These are phyloP conservation scores for Pichia paraexigua DNA, from an alignment of 805 yeast species.

Conservation along the genomic window DNA sequence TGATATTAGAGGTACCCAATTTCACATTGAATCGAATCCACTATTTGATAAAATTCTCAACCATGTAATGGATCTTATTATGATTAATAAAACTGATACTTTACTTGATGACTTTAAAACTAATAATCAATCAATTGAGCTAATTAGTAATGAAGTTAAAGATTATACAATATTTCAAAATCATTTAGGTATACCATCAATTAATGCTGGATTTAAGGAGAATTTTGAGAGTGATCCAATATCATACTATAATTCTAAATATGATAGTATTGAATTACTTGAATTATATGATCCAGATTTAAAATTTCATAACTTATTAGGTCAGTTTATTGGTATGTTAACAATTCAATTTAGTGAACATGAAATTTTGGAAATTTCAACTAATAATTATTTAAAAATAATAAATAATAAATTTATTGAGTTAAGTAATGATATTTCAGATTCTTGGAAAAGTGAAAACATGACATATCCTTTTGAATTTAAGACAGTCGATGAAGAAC, in stretches of 20 bases:
- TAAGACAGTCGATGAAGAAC: constrained; percentile 30
- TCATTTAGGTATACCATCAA: constrained; percentile 60
- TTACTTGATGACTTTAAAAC: constrained; percentile 43
- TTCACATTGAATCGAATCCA: constrained; percentile 49
- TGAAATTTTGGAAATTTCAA: constrained; percentile 45
- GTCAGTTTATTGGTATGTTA: constrained; percentile 53
- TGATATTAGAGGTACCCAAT: constrained; percentile 44
- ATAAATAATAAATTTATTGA: constrained; percentile 32
- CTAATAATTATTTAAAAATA: constrained; percentile 38
- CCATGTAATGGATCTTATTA: constrained; percentile 40
- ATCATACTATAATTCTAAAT: constrained; percentile 51
- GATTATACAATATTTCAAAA: constrained; percentile 56
- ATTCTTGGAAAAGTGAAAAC: constrained; percentile 23
- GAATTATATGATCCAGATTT: constrained; percentile 38
- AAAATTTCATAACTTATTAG: constrained; percentile 44
- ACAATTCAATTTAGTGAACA: constrained; percentile 47
- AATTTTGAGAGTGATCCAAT: constrained; percentile 37
- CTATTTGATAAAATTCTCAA: constrained; percentile 38
- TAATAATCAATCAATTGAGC: constrained; percentile 29
- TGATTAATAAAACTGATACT: constrained; percentile 32
- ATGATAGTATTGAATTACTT: constrained; percentile 53
- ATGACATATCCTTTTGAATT: constrained; percentile 9
- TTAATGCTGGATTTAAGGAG: constrained; percentile 37
- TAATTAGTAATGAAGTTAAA: constrained; percentile 41
- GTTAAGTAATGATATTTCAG: constrained; percentile 21